Percentiles rank a stretch among this genome's conserved stretches.
Evolutionary conservation across 129 eudicot species (phyloP).

Genomic region (carrot (Daucus carota)): DH1_v3.0 NC_030389.2:41001501-41002000

Average conservation of each 20-base stretch:
- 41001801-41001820: background rate
- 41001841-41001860: background rate
- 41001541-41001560: too few relatives aligned
- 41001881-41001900: constrained; percentile 14
- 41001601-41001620: background rate
- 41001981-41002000: constrained; percentile 48
- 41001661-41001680: background rate
- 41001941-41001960: constrained; percentile 44
- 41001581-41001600: background rate
- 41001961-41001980: constrained; percentile 50
- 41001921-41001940: constrained; percentile 32
- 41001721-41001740: background rate
- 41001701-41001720: background rate
- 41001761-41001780: background rate
- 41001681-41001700: background rate
- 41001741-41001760: background rate
- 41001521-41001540: too few relatives aligned
- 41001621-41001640: background rate
- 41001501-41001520: too few relatives aligned
- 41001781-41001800: background rate
- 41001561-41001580: background rate
- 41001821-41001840: background rate
- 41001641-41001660: background rate
- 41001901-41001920: background rate
- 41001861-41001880: background rate